phyloP scores from a whole-genome alignment of 2,329 filamentous ascomycete genomes.

The Paecilomyces variotii region DNA sequence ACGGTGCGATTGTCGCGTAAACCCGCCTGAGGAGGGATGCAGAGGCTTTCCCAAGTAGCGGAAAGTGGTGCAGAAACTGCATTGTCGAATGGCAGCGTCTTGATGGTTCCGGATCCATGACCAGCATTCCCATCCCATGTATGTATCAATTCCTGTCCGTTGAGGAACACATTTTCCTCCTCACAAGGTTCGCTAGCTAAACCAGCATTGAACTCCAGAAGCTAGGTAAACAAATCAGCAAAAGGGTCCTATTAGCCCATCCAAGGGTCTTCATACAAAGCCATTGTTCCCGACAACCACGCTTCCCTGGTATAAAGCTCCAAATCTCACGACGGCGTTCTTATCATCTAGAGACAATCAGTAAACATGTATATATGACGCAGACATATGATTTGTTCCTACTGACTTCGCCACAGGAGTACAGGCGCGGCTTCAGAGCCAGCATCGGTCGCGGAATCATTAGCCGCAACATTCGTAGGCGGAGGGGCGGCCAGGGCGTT shows the following conservation, averaged over 20 bases:
- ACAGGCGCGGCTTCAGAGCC: conserved; percentile 4
- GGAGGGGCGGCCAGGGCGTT: conserved; percentile 7
- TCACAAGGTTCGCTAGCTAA: conserved; percentile 18
- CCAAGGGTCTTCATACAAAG: conserved; percentile 9
- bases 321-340: conserved; percentile 13
- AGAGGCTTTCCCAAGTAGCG: conserved; percentile 19
- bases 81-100: conserved; percentile 11
- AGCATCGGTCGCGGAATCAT: conserved; percentile 5
- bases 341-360: conserved; percentile 10
- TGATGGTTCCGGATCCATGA: conserved; percentile 17
- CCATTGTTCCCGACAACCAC: conserved; percentile 3
- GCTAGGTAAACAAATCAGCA: conserved; percentile 11
- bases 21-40: conserved; percentile 14
- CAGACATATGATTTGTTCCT: not conserved
- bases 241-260: not conserved
- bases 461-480: conserved; percentile 6
- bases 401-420: conserved; percentile 11
- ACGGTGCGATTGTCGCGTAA: conserved; percentile 11
- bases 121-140: conserved; percentile 14
- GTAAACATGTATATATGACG: not conserved
- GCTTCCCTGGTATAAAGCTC: conserved; percentile 14
- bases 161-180: conserved; percentile 17
- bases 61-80: conserved; percentile 8
- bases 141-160: conserved; percentile 17
- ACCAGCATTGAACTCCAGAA: conserved; percentile 18